Evolutionary conservation across 352 stramenopile genomes (phyloP).

Genomic region (Pythium vanterpoolii): DNA sequence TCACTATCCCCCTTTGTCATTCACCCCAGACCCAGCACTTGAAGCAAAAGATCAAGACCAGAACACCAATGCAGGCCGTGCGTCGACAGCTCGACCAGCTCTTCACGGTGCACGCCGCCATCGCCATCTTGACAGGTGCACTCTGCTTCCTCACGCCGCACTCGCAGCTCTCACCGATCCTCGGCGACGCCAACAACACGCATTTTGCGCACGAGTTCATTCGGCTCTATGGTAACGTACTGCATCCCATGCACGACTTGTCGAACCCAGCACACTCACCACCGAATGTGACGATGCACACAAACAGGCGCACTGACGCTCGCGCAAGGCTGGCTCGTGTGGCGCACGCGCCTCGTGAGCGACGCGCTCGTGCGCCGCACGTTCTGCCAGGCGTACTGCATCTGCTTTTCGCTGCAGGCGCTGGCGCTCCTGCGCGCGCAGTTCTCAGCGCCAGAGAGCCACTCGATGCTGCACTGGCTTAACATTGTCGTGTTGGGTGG

Average conservation of each 20-base stretch:
- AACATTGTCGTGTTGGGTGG: slow-evolving; percentile 71
- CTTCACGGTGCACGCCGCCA: slow-evolving; percentile 71
- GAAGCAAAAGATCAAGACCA: neutral
- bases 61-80: slow-evolving; percentile 44
- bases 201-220: slow-evolving; percentile 86
- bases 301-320: slow-evolving; percentile 65
- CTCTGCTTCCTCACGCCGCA: slow-evolving; percentile 80
- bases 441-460: slow-evolving; percentile 62
- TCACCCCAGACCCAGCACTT: neutral
- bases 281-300: neutral
- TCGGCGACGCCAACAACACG: slow-evolving; percentile 72
- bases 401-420: slow-evolving; percentile 81
- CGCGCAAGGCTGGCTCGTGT: slow-evolving; percentile 84
- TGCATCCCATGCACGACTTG: neutral
- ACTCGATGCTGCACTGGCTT: slow-evolving; percentile 80
- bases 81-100: slow-evolving; percentile 79
- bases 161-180: slow-evolving; percentile 73
- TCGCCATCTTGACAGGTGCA: slow-evolving; percentile 58
- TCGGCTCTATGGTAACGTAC: slow-evolving; percentile 67
- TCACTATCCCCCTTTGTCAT: neutral
- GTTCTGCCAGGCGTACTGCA: slow-evolving; percentile 87
- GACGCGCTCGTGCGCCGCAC: slow-evolving; percentile 80
- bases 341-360: slow-evolving; percentile 81
- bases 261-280: neutral
- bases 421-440: slow-evolving; percentile 72